Percentiles rank a stretch among this genome's conserved stretches.
phyloP scores from a whole-genome alignment of 2,329 filamentous ascomycete genomes.

The Cryphonectria nitschkei region DNA sequence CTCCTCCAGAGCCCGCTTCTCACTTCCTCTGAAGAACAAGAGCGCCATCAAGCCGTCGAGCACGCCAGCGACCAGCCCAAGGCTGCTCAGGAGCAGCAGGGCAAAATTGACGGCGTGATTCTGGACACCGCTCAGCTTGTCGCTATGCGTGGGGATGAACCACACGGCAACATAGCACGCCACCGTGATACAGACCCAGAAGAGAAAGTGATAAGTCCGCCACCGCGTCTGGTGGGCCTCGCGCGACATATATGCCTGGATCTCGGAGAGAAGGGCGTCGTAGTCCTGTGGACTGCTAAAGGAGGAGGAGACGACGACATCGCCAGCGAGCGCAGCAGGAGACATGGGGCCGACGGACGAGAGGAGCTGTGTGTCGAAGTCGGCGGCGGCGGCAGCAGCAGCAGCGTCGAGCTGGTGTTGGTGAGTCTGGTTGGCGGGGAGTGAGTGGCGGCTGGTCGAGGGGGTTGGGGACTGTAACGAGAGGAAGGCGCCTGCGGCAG shows the following conservation, averaged over 20 bases:
- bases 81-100: conserved; percentile 76
- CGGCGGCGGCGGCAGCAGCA: conserved; percentile 11
- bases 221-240: conserved; percentile 73
- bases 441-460: conserved; percentile 15
- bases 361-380: conserved; percentile 31
- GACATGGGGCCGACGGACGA: conserved; percentile 32
- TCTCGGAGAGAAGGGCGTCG: conserved; percentile 74
- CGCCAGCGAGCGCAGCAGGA: conserved; percentile 19
- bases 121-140: conserved; percentile 9
- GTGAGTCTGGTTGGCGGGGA: conserved; percentile 30
- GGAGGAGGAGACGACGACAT: conserved; percentile 28
- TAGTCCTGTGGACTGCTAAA: conserved; percentile 36
- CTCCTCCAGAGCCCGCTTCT: conserved; percentile 81
- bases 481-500: conserved; percentile 43
- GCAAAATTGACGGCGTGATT: conserved; percentile 60
- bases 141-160: conserved; percentile 67
- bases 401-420: conserved; percentile 8
- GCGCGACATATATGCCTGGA: conserved; percentile 68
- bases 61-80: conserved; percentile 75
- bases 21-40: conserved; percentile 86
- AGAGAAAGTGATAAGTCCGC: conserved; percentile 74
- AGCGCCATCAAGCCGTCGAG: conserved; percentile 85
- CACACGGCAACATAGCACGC: conserved; percentile 81
- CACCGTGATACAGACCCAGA: conserved; percentile 67
- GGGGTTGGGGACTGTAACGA: conserved; percentile 40